Conservation (phyloP, 2,329 filamentous ascomycete species). For the Lecanoromycetidae sp. region DNA sequence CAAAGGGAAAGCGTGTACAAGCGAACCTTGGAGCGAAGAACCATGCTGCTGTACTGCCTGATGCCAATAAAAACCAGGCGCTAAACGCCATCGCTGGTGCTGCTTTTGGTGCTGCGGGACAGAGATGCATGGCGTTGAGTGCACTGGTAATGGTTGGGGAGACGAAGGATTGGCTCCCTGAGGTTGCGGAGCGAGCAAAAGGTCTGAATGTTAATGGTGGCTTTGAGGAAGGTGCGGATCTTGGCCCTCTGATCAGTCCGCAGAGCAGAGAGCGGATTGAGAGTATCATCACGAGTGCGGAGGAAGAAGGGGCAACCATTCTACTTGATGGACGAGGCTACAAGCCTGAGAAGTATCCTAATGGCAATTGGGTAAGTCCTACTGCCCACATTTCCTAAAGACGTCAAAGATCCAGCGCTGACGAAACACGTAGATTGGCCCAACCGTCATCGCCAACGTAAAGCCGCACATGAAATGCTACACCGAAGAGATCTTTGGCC, state of each 20-base stretch:
- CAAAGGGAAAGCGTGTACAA: slow-evolving; percentile 57
- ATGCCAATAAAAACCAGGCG: slow-evolving; percentile 58
- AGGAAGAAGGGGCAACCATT: slow-evolving; percentile 52
- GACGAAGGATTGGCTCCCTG: slow-evolving; percentile 52
- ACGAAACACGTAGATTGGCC: slow-evolving; percentile 46
- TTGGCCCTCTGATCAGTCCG: slow-evolving; percentile 53
- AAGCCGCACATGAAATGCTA: slow-evolving; percentile 56
- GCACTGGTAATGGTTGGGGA: slow-evolving; percentile 53
- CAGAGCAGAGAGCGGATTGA: slow-evolving; percentile 53
- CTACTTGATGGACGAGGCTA: slow-evolving; percentile 49
- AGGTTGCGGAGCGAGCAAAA: slow-evolving; percentile 52
- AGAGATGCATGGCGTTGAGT: slow-evolving; percentile 58
- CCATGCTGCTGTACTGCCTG: slow-evolving; percentile 54
- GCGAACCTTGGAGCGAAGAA: slow-evolving; percentile 61
- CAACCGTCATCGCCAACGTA: slow-evolving; percentile 54
- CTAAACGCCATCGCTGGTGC: slow-evolving; percentile 55
- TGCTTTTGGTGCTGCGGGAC: slow-evolving; percentile 56
- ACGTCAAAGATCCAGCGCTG: background rate
- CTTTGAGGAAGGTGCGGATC: slow-evolving; percentile 50
- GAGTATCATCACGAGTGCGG: slow-evolving; percentile 47
- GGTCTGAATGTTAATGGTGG: slow-evolving; percentile 48
- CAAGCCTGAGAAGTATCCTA: slow-evolving; percentile 51
- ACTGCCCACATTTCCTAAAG: background rate
- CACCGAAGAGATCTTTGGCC: slow-evolving; percentile 55
- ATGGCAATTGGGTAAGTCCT: slow-evolving; percentile 51